Conservation (phyloP, 257 asterid genomes). For the Penstemon eatonii region DNA sequence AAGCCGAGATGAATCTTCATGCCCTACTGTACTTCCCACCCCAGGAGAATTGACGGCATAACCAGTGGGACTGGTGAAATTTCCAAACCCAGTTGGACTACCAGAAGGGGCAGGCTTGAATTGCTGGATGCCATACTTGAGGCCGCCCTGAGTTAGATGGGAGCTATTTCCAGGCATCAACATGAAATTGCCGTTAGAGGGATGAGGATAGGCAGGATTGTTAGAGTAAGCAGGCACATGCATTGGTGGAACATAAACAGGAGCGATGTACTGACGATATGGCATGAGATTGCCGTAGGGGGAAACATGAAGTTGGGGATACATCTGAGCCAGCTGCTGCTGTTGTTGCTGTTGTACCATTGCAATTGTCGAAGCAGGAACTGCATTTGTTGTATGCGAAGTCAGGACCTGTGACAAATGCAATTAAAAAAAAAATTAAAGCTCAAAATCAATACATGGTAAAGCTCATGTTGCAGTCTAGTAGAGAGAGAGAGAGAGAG, state of each 20-base stretch:
- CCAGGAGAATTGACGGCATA: conserved; percentile 82
- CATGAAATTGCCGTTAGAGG: conserved; percentile 81
- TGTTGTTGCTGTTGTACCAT: conserved; percentile 79
- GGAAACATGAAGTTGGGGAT: conserved; percentile 83
- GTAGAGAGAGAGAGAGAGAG: no score
- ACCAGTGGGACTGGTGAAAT: conserved; percentile 72
- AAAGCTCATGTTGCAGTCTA: background rate
- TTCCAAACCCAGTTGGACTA: conserved; percentile 75
- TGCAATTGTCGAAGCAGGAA: conserved; percentile 63
- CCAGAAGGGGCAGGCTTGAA: conserved; percentile 79
- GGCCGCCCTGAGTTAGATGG: conserved; percentile 59
- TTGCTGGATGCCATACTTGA: conserved; percentile 88
- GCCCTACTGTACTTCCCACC: conserved; percentile 69
- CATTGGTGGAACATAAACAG: conserved; percentile 87
- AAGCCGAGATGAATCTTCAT: conserved; percentile 82
- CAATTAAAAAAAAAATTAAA: conserved; percentile 13
- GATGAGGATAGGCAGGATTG: conserved; percentile 83
- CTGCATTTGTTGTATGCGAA: conserved; percentile 47
- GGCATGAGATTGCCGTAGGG: conserved; percentile 88
- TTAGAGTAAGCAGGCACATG: conserved; percentile 87
- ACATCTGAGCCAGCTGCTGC: conserved; percentile 83
- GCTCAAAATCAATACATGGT: background rate
- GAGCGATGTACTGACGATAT: conserved; percentile 73
- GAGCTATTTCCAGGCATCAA: conserved; percentile 89
- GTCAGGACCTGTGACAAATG: conserved; percentile 51